Evolutionary conservation across 352 stramenopile species (phyloP), one percentile per base, ranked within the genome.

Genomic region (Pythium brassicae): DNA sequence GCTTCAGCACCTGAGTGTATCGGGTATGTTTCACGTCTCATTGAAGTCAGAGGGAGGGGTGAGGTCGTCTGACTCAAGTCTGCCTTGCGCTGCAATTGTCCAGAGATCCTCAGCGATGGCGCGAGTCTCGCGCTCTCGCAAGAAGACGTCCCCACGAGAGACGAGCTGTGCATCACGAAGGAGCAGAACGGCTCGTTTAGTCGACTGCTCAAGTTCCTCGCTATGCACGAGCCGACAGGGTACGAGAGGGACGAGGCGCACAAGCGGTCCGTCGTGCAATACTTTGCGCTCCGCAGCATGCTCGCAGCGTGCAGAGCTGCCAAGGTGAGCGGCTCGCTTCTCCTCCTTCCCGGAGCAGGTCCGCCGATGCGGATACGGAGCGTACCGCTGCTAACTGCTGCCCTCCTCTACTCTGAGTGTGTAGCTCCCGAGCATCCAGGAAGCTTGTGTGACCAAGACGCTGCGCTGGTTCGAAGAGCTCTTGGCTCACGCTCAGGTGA

Each of bases 391-490:
- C 32, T 37, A 11, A 37, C 5, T 37, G 32, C 32, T 15, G 12
- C 23, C 10, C 54, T 6, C 10, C 3, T n/a, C n/a, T n/a, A n/a
- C n/a, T n/a, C n/a, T 43, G n/a, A 23, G 82, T n/a, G 4, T 47
- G n/a, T 26, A 89, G 77, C 72, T 83, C 9, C 61, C 59, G 2
- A 76, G 56, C 23, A 65, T 78, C 19, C 78, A 81, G 53, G 59
- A 69, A 45, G 57, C 52, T 11, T 91, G 80, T 26, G 49, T 86
- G 4, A 35, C 67, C 9, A 83, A 77, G 27, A 55, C 79, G 9
- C 57, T 91, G 48, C 56, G 67, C 1, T 91, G 80, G 80, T 87
- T 89, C 54, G 78, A 87, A 55, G 61, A 66, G 20, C 80, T 62
- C 1, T 61, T 60, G 10, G 47, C 40, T 29, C 52, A 57, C 26